phyloP scores from a whole-genome alignment of 2,329 filamentous ascomycete species.

The Ophiocordyceps sinensis region DNA sequence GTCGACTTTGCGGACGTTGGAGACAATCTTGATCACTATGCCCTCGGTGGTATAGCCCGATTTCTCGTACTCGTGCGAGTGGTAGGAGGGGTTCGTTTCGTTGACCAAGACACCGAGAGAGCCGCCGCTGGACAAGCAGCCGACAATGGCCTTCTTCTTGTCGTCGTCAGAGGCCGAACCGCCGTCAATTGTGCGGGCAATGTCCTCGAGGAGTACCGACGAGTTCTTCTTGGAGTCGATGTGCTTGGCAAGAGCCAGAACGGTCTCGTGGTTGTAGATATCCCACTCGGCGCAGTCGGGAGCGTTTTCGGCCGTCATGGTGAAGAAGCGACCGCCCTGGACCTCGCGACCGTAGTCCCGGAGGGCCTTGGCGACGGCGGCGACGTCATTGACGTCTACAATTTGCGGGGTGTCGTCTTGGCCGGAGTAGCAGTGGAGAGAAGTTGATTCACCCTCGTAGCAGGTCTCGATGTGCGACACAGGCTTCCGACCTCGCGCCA shows the following conservation, averaged over 20 bases:
- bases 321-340: constrained; percentile 2
- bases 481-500: background rate
- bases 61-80: constrained; percentile 1
- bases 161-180: constrained; percentile 2
- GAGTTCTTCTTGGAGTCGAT: constrained; percentile 4
- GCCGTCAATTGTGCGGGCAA: constrained; percentile 11
- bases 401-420: constrained; percentile 1
- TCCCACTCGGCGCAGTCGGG: constrained; percentile 9
- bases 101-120: constrained; percentile 4
- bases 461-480: background rate
- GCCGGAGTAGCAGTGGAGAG: constrained; percentile 3
- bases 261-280: background rate
- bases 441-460: background rate
- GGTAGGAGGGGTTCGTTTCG: constrained; percentile 3
- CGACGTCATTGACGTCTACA: background rate
- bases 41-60: constrained; percentile 1
- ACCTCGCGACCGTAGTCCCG: background rate
- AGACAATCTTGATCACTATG: constrained; percentile 5
- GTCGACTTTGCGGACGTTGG: background rate
- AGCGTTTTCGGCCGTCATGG: constrained; percentile 4
- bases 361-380: constrained; percentile 1
- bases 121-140: constrained; percentile 12
- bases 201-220: constrained; percentile 8
- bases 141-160: constrained; percentile 8
- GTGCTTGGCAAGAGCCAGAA: constrained; percentile 5